phyloP scores from a whole-genome alignment of 495 filamentous ascomycete species.

The Lophiostoma macrostomum region DNA sequence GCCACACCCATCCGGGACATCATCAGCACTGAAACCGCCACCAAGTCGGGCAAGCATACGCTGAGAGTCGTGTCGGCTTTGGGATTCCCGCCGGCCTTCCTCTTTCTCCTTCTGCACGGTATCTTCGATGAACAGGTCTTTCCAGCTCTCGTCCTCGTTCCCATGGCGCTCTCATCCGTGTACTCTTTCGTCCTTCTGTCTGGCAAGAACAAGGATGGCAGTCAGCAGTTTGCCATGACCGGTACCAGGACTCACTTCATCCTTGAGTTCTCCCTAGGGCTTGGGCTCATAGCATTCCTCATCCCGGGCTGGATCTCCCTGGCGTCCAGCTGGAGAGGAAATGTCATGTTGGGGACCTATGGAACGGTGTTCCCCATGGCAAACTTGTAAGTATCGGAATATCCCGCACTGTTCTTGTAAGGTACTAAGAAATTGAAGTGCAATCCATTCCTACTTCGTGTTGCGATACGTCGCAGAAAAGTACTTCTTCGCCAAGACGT shows the following conservation, averaged over 20 bases:
- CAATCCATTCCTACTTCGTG: slow-evolving; percentile 17
- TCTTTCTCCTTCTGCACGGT: slow-evolving; percentile 23
- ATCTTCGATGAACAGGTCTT: slow-evolving; percentile 8
- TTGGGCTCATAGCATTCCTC: slow-evolving; percentile 11
- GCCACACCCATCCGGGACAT: slow-evolving; percentile 4
- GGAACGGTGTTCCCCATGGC: slow-evolving; percentile 14
- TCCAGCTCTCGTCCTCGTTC: slow-evolving; percentile 22
- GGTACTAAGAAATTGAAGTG: neutral
- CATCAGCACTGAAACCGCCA: slow-evolving; percentile 13
- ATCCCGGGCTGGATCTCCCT: slow-evolving; percentile 18
- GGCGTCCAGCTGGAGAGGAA: neutral
- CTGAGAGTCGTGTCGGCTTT: slow-evolving; percentile 18
- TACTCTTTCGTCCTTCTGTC: slow-evolving; percentile 15
- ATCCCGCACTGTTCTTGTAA: neutral
- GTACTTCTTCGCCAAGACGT: no score
- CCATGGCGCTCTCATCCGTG: slow-evolving; percentile 17
- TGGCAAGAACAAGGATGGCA: slow-evolving; percentile 13
- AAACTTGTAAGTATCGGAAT: slow-evolving; percentile 21
- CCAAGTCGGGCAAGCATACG: slow-evolving; percentile 9
- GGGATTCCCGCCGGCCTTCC: slow-evolving; percentile 23
- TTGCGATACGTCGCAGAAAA: neutral
- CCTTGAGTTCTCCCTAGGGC: slow-evolving; percentile 4
- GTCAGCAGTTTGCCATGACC: slow-evolving; percentile 10
- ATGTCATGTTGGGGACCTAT: slow-evolving; percentile 27
- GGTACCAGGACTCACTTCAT: slow-evolving; percentile 13